Conservation (phyloP, 129 eudicot species). For the Flaveria bidentis region DNA sequence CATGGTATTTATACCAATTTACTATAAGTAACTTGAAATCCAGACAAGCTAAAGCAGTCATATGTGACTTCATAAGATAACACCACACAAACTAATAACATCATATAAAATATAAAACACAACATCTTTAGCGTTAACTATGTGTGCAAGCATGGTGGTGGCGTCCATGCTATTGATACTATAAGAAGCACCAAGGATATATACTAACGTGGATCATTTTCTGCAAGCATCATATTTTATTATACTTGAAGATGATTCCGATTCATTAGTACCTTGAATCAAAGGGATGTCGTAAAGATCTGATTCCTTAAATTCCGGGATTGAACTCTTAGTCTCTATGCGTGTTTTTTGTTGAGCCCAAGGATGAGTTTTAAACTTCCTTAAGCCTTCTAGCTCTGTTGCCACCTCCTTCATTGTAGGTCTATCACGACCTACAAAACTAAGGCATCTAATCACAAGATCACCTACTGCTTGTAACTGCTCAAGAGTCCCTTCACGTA, state of each 20-base stretch:
- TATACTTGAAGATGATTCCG: neutral
- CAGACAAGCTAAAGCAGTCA: neutral
- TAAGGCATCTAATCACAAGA: neutral
- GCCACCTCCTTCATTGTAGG: conserved; percentile 10
- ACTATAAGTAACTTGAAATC: neutral
- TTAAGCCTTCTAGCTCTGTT: neutral
- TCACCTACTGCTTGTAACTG: neutral
- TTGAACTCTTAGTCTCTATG: neutral
- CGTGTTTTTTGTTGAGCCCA: neutral
- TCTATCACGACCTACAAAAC: neutral
- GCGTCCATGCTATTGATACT: neutral
- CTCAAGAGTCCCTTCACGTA: neutral
- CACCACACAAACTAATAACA: neutral
- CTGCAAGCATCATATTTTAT: neutral
- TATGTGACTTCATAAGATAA: neutral
- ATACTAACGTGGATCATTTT: neutral
- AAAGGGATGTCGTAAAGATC: neutral
- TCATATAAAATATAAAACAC: neutral
- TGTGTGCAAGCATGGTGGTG: neutral
- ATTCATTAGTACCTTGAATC: neutral
- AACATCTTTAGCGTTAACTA: neutral
- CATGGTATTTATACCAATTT: neutral
- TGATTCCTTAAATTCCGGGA: neutral
- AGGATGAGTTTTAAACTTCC: neutral
- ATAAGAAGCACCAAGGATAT: neutral